These are phyloP conservation scores for Solidago caesia DNA, from an alignment of 129 eudicot species.

Conservation along the genomic window DNA sequence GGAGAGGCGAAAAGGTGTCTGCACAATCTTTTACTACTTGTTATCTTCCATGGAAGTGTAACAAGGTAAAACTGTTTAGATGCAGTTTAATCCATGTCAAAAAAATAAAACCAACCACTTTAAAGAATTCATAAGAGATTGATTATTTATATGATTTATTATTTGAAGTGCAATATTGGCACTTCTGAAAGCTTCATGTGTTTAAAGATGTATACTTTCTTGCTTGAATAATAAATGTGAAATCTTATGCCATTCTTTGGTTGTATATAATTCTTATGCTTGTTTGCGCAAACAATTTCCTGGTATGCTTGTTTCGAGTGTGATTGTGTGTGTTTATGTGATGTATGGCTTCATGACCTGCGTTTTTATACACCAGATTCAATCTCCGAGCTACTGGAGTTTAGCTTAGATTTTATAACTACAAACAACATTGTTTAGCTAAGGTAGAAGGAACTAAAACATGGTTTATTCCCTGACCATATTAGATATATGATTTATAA, in stretches of 20 bases:
- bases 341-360: not conserved
- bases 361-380: not conserved
- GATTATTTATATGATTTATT: constrained; percentile 20
- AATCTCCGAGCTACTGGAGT: no score
- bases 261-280: constrained; percentile 9
- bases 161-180: not conserved
- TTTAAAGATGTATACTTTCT: constrained; percentile 22
- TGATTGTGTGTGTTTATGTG: not conserved
- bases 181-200: constrained; percentile 15
- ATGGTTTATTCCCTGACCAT: no score
- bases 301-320: not conserved
- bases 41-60: constrained; percentile 23
- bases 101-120: not conserved
- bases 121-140: constrained; percentile 16
- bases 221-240: constrained; percentile 16
- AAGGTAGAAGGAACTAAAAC: no score
- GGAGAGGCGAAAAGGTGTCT: constrained; percentile 15
- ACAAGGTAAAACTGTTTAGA: constrained; percentile 18
- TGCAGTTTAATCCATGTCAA: constrained; percentile 19
- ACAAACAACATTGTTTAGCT: no score
- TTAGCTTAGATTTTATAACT: no score
- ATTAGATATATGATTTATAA: no score
- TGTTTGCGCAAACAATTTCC: constrained; percentile 2
- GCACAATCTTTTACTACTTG: constrained; percentile 8
- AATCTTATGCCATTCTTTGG: constrained; percentile 16